phyloP scores from a whole-genome alignment of 177 flowering plant genomes.

The Vitis hybrid region DNA sequence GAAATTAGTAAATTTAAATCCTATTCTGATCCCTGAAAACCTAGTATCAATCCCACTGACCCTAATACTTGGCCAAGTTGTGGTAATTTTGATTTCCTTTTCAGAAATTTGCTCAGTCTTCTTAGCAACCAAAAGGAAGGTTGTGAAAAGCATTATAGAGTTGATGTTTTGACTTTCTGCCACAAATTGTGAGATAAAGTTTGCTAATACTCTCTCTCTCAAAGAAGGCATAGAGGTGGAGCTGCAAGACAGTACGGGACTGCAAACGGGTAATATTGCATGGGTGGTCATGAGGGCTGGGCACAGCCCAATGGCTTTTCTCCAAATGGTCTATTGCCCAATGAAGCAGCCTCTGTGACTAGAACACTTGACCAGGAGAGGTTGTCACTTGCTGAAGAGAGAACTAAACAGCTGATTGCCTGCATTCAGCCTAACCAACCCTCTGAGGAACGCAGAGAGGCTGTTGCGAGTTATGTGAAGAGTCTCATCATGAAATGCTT shows the following conservation, averaged over 20 bases:
- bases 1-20: no score
- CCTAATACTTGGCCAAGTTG: no score
- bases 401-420: slow-evolving; percentile 65
- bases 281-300: slow-evolving; percentile 72
- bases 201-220: no score
- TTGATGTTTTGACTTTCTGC: no score
- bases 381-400: slow-evolving; percentile 66
- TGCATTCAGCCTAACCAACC: slow-evolving; percentile 70
- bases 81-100: no score
- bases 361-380: slow-evolving; percentile 45
- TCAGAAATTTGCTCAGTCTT: no score
- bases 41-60: no score
- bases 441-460: slow-evolving; percentile 63
- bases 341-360: slow-evolving; percentile 37
- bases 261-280: slow-evolving; percentile 21
- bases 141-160: no score
- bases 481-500: slow-evolving; percentile 63
- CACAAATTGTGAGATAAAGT: no score
- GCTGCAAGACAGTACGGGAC: no score
- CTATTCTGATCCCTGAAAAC: no score
- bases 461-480: slow-evolving; percentile 75
- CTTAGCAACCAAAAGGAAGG: no score
- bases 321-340: slow-evolving; percentile 61
- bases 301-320: slow-evolving; percentile 54
- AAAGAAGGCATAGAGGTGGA: background rate